A percentile compares a stretch with the other conserved stretches of the same genome.
phyloP scores from a whole-genome alignment of 805 yeast species.

The Candida sphagnicola region DNA sequence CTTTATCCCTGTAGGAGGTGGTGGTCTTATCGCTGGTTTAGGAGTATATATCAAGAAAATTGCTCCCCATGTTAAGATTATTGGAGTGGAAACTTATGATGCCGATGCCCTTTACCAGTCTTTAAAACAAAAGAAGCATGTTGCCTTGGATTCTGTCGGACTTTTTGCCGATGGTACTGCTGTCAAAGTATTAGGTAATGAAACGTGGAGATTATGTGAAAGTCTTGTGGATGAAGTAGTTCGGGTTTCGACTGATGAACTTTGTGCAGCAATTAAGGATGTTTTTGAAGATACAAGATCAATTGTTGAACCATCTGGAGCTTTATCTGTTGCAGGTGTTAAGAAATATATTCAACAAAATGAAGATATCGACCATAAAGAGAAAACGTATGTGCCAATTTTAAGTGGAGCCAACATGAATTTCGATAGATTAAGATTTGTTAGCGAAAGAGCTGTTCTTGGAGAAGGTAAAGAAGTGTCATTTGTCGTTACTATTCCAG shows the following conservation, averaged over 20 bases:
- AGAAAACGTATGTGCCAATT: slow-evolving; percentile 74
- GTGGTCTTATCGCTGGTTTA: slow-evolving; percentile 90
- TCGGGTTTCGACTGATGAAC: slow-evolving; percentile 84
- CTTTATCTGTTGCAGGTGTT: slow-evolving; percentile 92
- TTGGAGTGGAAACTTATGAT: slow-evolving; percentile 95
- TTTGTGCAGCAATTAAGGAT: slow-evolving; percentile 95
- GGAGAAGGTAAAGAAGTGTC: slow-evolving; percentile 98
- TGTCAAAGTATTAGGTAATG: slow-evolving; percentile 84
- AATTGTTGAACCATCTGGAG: slow-evolving; percentile 96
- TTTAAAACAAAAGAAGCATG: slow-evolving; percentile 50
- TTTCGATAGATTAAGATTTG: slow-evolving; percentile 92
- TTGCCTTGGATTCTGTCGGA: slow-evolving; percentile 72
- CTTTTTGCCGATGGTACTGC: slow-evolving; percentile 98
- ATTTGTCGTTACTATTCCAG: slow-evolving; percentile 86
- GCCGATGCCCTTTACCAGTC: slow-evolving; percentile 90
- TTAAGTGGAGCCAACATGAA: slow-evolving; percentile 98
- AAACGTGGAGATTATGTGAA: slow-evolving; percentile 77
- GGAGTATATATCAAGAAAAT: slow-evolving; percentile 87
- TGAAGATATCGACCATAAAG: slow-evolving; percentile 67
- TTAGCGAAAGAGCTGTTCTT: slow-evolving; percentile 94
- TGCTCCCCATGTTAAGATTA: slow-evolving; percentile 95
- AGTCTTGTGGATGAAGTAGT: slow-evolving; percentile 87
- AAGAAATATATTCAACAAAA: slow-evolving; percentile 70
- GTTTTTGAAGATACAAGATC: slow-evolving; percentile 94
- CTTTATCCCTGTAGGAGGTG: slow-evolving; percentile 95